phyloP scores from a whole-genome alignment of 2,329 filamentous ascomycete genomes.

The Furcasterigmium furcatum region DNA sequence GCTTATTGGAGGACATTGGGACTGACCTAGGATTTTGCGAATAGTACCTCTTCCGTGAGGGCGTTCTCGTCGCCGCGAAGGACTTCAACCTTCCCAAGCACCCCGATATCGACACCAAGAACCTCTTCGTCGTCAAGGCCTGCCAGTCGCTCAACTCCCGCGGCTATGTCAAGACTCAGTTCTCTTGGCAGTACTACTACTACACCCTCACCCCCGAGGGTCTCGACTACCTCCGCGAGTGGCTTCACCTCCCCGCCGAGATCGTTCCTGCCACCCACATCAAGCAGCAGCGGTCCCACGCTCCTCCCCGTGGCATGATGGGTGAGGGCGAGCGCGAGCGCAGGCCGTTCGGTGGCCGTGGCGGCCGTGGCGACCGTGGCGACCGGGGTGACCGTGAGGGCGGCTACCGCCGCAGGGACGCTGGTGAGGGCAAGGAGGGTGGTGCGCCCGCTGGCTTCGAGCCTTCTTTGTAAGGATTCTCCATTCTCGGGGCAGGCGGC shows the following conservation, averaged over 20 bases:
- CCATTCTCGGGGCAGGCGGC: neutral
- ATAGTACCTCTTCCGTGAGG: conserved; percentile 93
- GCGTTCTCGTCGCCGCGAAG: conserved; percentile 96
- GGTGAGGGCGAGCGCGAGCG: conserved; percentile 72
- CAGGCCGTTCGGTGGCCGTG: conserved; percentile 77
- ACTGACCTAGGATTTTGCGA: conserved; percentile 17
- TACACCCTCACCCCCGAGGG: conserved; percentile 99
- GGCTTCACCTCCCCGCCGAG: conserved; percentile 99
- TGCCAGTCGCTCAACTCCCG: conserved; percentile 97
- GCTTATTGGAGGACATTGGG: neutral
- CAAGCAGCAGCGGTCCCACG: conserved; percentile 99
- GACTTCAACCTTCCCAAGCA: conserved; percentile 99
- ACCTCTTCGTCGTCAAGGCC: conserved; percentile 99
- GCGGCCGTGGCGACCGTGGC: conserved; percentile 65
- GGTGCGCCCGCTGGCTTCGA: conserved; percentile 89
- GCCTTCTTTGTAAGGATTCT: conserved; percentile 73
- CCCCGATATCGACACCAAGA: conserved; percentile 98
- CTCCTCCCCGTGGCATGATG: conserved; percentile 98
- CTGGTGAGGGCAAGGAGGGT: conserved; percentile 84
- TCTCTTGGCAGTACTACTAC: conserved; percentile 99
- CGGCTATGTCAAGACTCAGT: conserved; percentile 99
- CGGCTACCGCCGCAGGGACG: conserved; percentile 88
- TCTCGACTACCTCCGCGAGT: conserved; percentile 99
- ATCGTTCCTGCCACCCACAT: conserved; percentile 99
- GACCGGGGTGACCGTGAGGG: conserved; percentile 77